Percentiles rank a stretch among this genome's conserved stretches.
These are phyloP conservation scores for Cytospora schulzeri DNA, from an alignment of 2,329 filamentous ascomycete species.

Conservation along the genomic window DNA sequence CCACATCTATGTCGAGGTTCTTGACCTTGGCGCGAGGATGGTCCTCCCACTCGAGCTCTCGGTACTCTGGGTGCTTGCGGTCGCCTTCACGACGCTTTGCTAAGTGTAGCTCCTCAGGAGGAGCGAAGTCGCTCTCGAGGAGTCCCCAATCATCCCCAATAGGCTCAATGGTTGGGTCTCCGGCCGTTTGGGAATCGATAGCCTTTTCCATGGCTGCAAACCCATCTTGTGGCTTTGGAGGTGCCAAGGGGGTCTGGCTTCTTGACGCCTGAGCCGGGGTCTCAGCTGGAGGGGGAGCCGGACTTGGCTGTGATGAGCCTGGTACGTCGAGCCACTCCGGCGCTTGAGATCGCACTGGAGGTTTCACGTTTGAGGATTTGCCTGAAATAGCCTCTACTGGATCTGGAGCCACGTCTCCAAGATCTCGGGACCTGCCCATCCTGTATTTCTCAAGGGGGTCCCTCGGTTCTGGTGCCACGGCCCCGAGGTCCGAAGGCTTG, in stretches of 20 bases:
- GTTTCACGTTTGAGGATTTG: no score
- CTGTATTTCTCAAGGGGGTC: background rate
- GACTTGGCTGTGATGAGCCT: background rate
- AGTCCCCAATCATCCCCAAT: background rate
- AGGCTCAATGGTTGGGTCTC: background rate
- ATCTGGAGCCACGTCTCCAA: background rate
- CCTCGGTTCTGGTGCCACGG: background rate
- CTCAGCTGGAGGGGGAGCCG: background rate
- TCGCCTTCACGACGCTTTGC: background rate
- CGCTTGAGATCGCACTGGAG: background rate
- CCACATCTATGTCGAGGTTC: slow-evolving; percentile 1
- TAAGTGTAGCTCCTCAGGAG: background rate
- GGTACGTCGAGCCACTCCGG: background rate
- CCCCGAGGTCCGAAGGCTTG: background rate
- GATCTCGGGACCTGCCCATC: background rate
- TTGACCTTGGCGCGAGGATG: slow-evolving; percentile 11
- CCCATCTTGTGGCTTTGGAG: background rate
- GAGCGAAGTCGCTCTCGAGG: background rate
- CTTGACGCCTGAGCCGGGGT: background rate
- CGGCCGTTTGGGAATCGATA: background rate
- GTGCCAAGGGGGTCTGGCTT: background rate
- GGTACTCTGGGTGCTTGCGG: background rate
- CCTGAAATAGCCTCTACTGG: background rate
- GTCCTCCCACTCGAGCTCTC: background rate
- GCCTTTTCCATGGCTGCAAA: slow-evolving; percentile 2